A percentile compares a stretch with the other conserved stretches of the same genome.
Evolutionary conservation across 2,329 filamentous ascomycete genomes (phyloP).

Genomic region (Anisogramma anomala): DNA sequence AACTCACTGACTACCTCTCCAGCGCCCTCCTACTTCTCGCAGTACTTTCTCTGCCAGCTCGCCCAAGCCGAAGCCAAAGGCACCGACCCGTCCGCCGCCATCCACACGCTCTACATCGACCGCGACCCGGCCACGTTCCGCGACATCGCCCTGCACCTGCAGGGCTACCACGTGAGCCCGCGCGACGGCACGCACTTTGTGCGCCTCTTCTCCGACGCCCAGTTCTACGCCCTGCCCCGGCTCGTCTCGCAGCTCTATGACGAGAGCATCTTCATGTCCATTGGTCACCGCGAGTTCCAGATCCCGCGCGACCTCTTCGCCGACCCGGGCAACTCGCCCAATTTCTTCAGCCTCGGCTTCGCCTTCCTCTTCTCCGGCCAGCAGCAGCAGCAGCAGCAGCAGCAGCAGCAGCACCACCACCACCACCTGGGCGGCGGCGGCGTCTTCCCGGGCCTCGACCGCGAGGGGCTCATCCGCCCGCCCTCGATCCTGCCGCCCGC

Average conservation of each 20-base stretch:
- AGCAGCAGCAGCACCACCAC: no score
- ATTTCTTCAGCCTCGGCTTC: constrained; percentile 90
- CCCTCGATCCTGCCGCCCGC: constrained; percentile 75
- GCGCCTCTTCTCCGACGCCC: constrained; percentile 83
- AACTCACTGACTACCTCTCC: no score
- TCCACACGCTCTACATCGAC: constrained; percentile 88
- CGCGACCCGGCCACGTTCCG: constrained; percentile 80
- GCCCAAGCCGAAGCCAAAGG: constrained; percentile 48
- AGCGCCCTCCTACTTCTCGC: constrained; percentile 95
- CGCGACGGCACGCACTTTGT: constrained; percentile 80
- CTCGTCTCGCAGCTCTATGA: constrained; percentile 85
- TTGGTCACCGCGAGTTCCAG: constrained; percentile 77
- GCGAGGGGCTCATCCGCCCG: constrained; percentile 68
- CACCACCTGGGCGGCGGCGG: constrained; percentile 33
- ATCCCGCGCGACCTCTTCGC: constrained; percentile 82
- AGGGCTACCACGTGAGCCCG: constrained; percentile 80
- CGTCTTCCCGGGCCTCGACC: constrained; percentile 75
- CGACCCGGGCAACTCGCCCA: constrained; percentile 78
- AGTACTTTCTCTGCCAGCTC: constrained; percentile 81
- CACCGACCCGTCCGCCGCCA: constrained; percentile 34
- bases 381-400: no score
- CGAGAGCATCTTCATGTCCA: constrained; percentile 82
- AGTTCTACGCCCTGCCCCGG: constrained; percentile 84
- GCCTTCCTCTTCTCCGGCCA: constrained; percentile 72
- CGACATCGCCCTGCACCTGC: constrained; percentile 81